phyloP scores from a whole-genome alignment of 768 basidiomycete species.

The Trametes villosa region DNA sequence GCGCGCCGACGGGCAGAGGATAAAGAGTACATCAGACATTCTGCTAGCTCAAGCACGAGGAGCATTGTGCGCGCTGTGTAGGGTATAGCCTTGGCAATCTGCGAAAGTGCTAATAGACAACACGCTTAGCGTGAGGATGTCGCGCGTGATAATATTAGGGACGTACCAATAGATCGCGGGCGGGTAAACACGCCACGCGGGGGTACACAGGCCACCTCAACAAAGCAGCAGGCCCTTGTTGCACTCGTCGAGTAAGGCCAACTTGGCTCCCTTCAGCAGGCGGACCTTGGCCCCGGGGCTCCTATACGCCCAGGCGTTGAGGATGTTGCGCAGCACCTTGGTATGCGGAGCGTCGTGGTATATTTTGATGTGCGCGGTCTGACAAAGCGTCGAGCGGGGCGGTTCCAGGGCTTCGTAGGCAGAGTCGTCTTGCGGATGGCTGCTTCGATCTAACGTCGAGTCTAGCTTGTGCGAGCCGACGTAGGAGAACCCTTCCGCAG shows the following conservation, averaged over 20 bases:
- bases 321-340: constrained; percentile 9
- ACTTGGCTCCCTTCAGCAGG: constrained; percentile 18
- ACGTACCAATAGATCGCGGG: too few relatives aligned
- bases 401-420: background rate
- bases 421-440: background rate
- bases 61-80: too few relatives aligned
- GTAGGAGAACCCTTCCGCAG: background rate
- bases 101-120: too few relatives aligned
- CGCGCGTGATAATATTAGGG: too few relatives aligned
- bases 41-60: too few relatives aligned
- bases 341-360: constrained; percentile 24
- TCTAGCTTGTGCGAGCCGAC: constrained; percentile 14
- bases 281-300: constrained; percentile 1
- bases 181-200: background rate
- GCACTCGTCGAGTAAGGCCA: constrained; percentile 20
- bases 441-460: background rate
- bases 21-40: too few relatives aligned
- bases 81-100: too few relatives aligned
- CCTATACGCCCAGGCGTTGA: constrained; percentile 21
- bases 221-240: constrained; percentile 13
- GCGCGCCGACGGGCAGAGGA: too few relatives aligned
- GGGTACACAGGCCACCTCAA: background rate
- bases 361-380: constrained; percentile 21
- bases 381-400: background rate
- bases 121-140: too few relatives aligned